Percentiles rank a stretch among this genome's conserved stretches.
Conservation (phyloP, 371 early-diverging fungal genomes). For the Conidiobolus incongruus region DNA sequence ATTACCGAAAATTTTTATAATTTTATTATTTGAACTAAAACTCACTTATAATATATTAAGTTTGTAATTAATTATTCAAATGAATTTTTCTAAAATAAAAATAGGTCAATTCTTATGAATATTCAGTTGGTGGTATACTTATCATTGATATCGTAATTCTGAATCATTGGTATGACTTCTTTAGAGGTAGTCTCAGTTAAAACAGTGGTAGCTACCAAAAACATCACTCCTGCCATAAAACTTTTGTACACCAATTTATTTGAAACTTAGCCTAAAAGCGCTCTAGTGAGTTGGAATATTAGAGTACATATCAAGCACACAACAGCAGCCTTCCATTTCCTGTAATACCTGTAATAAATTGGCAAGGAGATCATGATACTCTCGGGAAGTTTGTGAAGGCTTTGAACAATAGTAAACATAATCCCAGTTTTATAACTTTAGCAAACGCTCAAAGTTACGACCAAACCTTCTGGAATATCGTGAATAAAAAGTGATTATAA, state of each 20-base stretch:
- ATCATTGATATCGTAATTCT: slow-evolving; percentile 5
- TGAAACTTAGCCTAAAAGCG: slow-evolving; percentile 4
- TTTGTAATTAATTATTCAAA: too few species aligned
- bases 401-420: slow-evolving; percentile 6
- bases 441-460: slow-evolving; percentile 3
- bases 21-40: too few species aligned
- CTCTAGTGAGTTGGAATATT: slow-evolving; percentile 6
- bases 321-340: slow-evolving; percentile 4
- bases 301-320: slow-evolving; percentile 2
- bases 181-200: slow-evolving; percentile 5
- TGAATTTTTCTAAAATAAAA: too few species aligned
- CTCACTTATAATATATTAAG: too few species aligned
- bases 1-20: too few species aligned
- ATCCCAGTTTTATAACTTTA: slow-evolving; percentile 2
- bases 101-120: too few species aligned
- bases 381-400: slow-evolving; percentile 9
- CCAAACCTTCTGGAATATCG: slow-evolving; percentile 9
- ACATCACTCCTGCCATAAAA: slow-evolving; percentile 4
- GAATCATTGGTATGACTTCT: slow-evolving; percentile 8
- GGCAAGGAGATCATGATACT: slow-evolving; percentile 8
- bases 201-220: slow-evolving; percentile 4
- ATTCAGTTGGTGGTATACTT: slow-evolving; percentile 5
- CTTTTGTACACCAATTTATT: slow-evolving; percentile 7
- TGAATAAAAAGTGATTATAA: too few species aligned
- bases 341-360: slow-evolving; percentile 5